Conservation (phyloP, 208 protist genomes). For the Angomonas ambiguus region DNA sequence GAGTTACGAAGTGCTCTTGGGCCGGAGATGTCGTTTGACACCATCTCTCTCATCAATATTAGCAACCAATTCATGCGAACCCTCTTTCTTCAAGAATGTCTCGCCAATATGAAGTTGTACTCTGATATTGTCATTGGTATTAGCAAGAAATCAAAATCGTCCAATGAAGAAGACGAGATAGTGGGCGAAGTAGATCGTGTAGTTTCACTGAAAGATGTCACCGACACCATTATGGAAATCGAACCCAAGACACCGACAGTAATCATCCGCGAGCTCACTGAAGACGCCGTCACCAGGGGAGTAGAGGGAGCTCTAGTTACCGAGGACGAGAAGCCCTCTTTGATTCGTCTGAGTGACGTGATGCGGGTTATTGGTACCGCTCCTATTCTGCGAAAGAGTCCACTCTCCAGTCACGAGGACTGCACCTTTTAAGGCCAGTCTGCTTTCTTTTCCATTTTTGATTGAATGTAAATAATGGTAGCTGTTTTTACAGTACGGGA, state of each 20-base stretch:
- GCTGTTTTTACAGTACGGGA: too few species aligned
- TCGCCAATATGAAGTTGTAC: constrained; percentile 48
- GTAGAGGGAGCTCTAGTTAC: not conserved
- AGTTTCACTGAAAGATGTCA: constrained; percentile 42
- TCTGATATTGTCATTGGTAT: constrained; percentile 22
- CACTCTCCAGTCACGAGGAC: constrained; percentile 18
- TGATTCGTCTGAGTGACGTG: constrained; percentile 51
- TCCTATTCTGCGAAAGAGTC: constrained; percentile 55
- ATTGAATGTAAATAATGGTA: too few species aligned
- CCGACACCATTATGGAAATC: constrained; percentile 36
- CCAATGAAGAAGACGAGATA: not conserved
- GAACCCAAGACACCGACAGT: constrained; percentile 66
- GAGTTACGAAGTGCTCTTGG: constrained; percentile 50
- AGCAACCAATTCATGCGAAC: constrained; percentile 57
- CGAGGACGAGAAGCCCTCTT: not conserved
- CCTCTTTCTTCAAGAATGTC: constrained; percentile 71
- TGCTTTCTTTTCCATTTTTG: too few species aligned
- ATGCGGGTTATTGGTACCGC: constrained; percentile 42
- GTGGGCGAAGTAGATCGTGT: constrained; percentile 22
- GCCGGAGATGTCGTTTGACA: constrained; percentile 59
- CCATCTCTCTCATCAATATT: constrained; percentile 30
- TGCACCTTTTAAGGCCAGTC: constrained; percentile 37
- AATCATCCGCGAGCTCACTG: constrained; percentile 59
- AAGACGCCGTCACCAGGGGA: constrained; percentile 28
- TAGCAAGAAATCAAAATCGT: not conserved